A percentile compares a stretch with the other conserved stretches of the same genome.
phyloP scores from a whole-genome alignment of 2,329 filamentous ascomycete genomes.

The Aspergillus fischeri region DNA sequence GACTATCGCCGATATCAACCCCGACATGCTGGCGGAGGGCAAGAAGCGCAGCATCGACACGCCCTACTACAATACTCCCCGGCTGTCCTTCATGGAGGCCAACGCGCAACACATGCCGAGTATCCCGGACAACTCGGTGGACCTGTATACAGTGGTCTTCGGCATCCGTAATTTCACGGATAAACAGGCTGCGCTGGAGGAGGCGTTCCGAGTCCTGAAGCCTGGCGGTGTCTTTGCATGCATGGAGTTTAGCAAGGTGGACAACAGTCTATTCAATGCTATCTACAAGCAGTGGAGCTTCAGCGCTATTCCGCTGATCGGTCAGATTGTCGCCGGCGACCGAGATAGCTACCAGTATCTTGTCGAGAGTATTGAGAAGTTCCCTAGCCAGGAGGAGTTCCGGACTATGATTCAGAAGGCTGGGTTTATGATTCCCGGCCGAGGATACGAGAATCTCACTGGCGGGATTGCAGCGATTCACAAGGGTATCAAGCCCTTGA shows the following conservation, averaged over 20 bases:
- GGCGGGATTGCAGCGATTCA: conserved; percentile 94
- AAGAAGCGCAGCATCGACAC: conserved; percentile 67
- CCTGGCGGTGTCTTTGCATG: conserved; percentile 96
- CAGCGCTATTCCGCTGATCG: conserved; percentile 87
- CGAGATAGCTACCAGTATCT: conserved; percentile 97
- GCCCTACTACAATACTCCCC: conserved; percentile 52
- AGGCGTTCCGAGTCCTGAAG: conserved; percentile 84
- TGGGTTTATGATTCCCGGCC: conserved; percentile 78
- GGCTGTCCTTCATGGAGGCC: conserved; percentile 74
- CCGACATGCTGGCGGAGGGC: conserved; percentile 87
- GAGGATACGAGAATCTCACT: conserved; percentile 85
- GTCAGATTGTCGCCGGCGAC: conserved; percentile 89
- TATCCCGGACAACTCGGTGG: conserved; percentile 68
- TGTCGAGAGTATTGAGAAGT: conserved; percentile 93
- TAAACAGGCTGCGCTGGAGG: conserved; percentile 74
- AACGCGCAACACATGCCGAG: conserved; percentile 73
- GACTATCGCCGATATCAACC: conserved; percentile 93
- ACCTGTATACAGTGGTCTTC: conserved; percentile 96
- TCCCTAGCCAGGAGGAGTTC: conserved; percentile 83
- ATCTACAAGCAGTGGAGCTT: conserved; percentile 97
- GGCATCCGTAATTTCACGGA: conserved; percentile 97
- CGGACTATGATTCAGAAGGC: conserved; percentile 57
- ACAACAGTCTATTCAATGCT: conserved; percentile 71
- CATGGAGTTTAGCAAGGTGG: conserved; percentile 88
- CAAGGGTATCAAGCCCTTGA: conserved; percentile 79